Base-by-base conservation (phyloP, 768 basidiomycete genomes). In the Leccinum truebloodii region DNA sequence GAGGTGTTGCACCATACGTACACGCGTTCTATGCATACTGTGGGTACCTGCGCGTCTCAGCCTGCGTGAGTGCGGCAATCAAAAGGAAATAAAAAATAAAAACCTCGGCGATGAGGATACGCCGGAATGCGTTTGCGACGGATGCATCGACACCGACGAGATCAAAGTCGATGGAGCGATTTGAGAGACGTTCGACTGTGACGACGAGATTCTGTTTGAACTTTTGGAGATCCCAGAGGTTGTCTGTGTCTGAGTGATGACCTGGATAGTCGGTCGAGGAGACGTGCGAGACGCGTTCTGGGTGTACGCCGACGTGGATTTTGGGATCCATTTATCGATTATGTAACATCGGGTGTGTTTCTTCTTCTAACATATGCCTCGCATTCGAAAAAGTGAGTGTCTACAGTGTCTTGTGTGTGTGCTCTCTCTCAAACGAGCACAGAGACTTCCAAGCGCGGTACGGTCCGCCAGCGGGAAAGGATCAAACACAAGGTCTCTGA, bases 1-100 rank as follows among this genome's bases (percentile, higher is more conserved):
- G 87, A 87, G 0, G 94, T 98, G 77, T 99, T 99, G 76, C 96
- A 88, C 86, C 89, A 98, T 2, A 95, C 80, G 73, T 93, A 98
- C 6, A 92, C 92, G 63, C 89, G 80, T 70, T 98, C 97, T 55
- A 98, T 88, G 48, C 90, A 91, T 28, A 98, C 79, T 2, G 93
- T 90, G 0, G 96, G 97, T 0, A 98, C 91, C 94, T 95, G 67
- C 22, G 39, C 18, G 16, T 2, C 55, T 61, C 58, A 59, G 37
- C 37, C 48, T 1, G 56, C 34, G 52, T 50, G 34, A 39, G 26
- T 61, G 10, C 32, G 57, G 41, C 18, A 24, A 16, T 32, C 5
- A 20, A 20, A 13, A 14, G 14, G n/a, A 41, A 10, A 26, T 26
- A 26, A 2, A 9, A 20, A 20, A 35, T 3, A 44, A 46, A 12